Base-by-base conservation (phyloP, 257 asterid species). In the Solanum lignicaule region DNA sequence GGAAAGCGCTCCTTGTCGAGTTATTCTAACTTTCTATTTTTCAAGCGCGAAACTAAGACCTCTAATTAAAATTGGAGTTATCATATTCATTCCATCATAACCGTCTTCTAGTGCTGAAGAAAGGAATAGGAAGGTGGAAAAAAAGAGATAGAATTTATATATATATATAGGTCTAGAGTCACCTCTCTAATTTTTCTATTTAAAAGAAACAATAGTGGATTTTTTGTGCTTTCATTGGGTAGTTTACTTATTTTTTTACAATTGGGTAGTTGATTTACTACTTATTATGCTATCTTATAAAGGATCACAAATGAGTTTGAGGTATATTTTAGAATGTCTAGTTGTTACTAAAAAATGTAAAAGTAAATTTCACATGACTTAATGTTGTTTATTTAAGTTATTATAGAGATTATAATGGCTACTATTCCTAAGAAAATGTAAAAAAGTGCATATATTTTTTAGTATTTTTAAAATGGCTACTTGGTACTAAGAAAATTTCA, bases 311-410 rank as follows among this genome's bases (percentile, higher is more conserved):
- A 7, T 13, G 65, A 81, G 27, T 43, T 27, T 46, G 85, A 27
- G 27, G 38, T 79, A 79, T 81, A 29, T 46, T 55, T 89, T 41
- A 74, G 41, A 82, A 58, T 85, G 65, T 73, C 87, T 75, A 43
- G 32, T 48, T 74, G 69, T 31, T 39, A 62, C 87, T 78, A 90
- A 89, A 95, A 95, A 94, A 18, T 18, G 27, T 96, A 90, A 92
- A 93, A 66, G 95, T 92, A 91, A 21, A 88, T 23, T 66, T n/a
- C 33, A 27, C 55, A 69, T 32, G 85, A 88, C 66, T 88, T 89
- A 43, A 62, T 52, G 20, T 41, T 27, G 10, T 88, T 65, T 29
- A n/a, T 58, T 74, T 36, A 43, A 60, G 29, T 79, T 79, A 20
- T 68, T 35, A 21, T 58, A 23, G n/a, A 86, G 58, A 65, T 86